These are phyloP conservation scores for Solioccasus polychromus DNA, from an alignment of 768 basidiomycete species.

Conservation along the genomic window DNA sequence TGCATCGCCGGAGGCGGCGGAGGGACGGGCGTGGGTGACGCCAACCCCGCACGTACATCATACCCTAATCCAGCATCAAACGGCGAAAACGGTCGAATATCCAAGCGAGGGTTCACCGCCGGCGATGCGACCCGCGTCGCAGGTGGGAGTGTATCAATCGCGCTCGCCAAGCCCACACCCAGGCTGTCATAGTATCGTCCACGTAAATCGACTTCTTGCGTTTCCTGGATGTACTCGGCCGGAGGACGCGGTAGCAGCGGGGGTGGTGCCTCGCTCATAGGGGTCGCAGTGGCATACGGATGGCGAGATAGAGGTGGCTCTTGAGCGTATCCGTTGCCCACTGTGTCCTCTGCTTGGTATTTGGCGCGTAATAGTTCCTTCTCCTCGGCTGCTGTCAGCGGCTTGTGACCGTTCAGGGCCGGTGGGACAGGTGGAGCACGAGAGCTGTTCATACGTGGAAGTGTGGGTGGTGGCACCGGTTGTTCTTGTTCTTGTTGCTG, in stretches of 20 bases:
- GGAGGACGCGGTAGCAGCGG: conserved; percentile 78
- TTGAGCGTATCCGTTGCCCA: conserved; percentile 23
- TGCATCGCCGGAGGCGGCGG: conserved; percentile 12
- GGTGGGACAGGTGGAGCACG: conserved; percentile 33
- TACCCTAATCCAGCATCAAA: conserved; percentile 36
- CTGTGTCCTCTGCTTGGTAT: conserved; percentile 54
- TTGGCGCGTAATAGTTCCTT: conserved; percentile 66
- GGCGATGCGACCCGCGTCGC: conserved; percentile 14
- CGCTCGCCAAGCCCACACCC: conserved; percentile 24
- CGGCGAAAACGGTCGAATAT: conserved; percentile 48
- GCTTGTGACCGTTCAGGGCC: conserved; percentile 21
- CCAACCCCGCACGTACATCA: conserved; percentile 6
- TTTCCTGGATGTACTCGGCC: conserved; percentile 77
- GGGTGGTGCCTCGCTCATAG: conserved; percentile 37
- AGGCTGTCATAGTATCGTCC: conserved; percentile 37
- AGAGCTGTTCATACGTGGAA: conserved; percentile 23
- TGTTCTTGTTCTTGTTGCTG: conserved; percentile 5
- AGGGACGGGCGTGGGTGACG: conserved; percentile 5
- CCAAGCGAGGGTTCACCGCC: conserved; percentile 21
- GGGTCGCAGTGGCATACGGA: conserved; percentile 14
- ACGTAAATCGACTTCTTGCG: conserved; percentile 68
- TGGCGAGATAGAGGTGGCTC: conserved; percentile 10
- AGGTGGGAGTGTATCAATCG: conserved; percentile 34
- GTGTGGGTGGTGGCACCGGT: conserved; percentile 19
- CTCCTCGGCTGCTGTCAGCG: conserved; percentile 73